Evolutionary conservation across 352 stramenopile genomes (phyloP).

Genomic region (Phytophthora pistaciae): DNA sequence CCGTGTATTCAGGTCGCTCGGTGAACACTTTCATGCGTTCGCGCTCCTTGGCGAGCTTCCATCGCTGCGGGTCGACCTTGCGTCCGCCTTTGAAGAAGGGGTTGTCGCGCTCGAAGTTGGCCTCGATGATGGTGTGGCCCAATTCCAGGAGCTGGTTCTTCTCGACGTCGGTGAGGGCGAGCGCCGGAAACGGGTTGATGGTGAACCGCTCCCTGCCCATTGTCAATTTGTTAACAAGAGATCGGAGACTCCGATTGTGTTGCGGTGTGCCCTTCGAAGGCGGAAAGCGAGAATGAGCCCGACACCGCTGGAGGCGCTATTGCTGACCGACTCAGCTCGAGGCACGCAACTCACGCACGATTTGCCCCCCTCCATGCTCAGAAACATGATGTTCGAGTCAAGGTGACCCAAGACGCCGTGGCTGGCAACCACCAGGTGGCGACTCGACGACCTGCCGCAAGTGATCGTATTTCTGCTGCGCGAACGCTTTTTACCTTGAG

Average conservation of each 20-base stretch:
- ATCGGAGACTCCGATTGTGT: background rate
- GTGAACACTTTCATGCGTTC: slow-evolving; percentile 44
- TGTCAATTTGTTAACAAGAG: background rate
- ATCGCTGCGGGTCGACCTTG: slow-evolving; percentile 27
- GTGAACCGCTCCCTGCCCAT: slow-evolving; percentile 42
- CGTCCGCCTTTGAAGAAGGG: slow-evolving; percentile 34
- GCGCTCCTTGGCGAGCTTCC: slow-evolving; percentile 46
- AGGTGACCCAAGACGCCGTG: slow-evolving; percentile 11
- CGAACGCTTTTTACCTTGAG: slow-evolving; percentile 16
- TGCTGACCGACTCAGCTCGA: slow-evolving; percentile 20
- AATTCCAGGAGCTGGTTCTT: slow-evolving; percentile 43
- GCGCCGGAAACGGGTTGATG: slow-evolving; percentile 46
- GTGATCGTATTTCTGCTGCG: slow-evolving; percentile 35
- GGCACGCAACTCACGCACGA: slow-evolving; percentile 33
- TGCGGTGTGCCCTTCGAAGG: slow-evolving; percentile 13
- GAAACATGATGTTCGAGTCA: slow-evolving; percentile 22
- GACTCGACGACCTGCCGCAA: slow-evolving; percentile 36
- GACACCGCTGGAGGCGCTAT: slow-evolving; percentile 11
- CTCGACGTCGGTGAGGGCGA: slow-evolving; percentile 35
- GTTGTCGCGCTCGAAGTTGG: slow-evolving; percentile 42
- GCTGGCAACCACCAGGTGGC: slow-evolving; percentile 25
- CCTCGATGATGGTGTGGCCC: slow-evolving; percentile 40
- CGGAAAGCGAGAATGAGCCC: slow-evolving; percentile 33
- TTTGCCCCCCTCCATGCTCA: slow-evolving; percentile 25
- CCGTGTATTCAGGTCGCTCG: slow-evolving; percentile 35